A percentile compares a stretch with the other conserved stretches of the same genome.
Evolutionary conservation across 2,329 filamentous ascomycete species (phyloP).

Genomic region (Aureobasidium pullulans): DNA sequence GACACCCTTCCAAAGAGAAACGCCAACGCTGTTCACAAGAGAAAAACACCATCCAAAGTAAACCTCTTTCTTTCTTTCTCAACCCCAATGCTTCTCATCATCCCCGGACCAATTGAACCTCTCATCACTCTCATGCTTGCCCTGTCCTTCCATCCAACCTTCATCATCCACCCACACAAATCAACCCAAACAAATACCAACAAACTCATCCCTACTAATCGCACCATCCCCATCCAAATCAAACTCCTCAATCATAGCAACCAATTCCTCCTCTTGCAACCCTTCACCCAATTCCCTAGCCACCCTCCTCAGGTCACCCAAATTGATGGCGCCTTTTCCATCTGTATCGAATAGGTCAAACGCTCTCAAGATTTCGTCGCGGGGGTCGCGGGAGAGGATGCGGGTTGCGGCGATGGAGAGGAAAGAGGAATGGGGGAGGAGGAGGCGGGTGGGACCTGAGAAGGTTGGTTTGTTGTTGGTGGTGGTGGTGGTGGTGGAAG

Average conservation of each 20-base stretch:
- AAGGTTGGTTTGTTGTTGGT: slow-evolving; percentile 38
- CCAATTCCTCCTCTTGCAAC: slow-evolving; percentile 83
- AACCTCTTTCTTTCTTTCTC: background rate
- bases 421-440: slow-evolving; percentile 66
- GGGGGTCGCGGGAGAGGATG: slow-evolving; percentile 74
- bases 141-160: background rate
- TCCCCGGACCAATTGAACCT: background rate
- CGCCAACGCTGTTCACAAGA: background rate
- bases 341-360: slow-evolving; percentile 92
- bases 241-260: slow-evolving; percentile 97
- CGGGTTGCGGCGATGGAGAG: slow-evolving; percentile 68
- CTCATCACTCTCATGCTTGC: background rate
- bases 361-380: slow-evolving; percentile 83
- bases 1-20: background rate
- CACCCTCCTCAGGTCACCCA: slow-evolving; percentile 80
- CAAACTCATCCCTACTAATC: slow-evolving; percentile 56
- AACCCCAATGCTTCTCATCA: too few species aligned
- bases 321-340: slow-evolving; percentile 80
- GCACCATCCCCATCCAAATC: slow-evolving; percentile 88
- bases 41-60: background rate
- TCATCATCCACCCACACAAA: too few species aligned
- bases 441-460: slow-evolving; percentile 50
- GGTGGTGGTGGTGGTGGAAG: background rate
- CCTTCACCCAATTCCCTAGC: slow-evolving; percentile 88
- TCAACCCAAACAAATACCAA: slow-evolving; percentile 54